These are phyloP conservation scores for Ceratobasidium sp. DNA, from an alignment of 1,284 basidiomycete genomes.

Conservation along the genomic window DNA sequence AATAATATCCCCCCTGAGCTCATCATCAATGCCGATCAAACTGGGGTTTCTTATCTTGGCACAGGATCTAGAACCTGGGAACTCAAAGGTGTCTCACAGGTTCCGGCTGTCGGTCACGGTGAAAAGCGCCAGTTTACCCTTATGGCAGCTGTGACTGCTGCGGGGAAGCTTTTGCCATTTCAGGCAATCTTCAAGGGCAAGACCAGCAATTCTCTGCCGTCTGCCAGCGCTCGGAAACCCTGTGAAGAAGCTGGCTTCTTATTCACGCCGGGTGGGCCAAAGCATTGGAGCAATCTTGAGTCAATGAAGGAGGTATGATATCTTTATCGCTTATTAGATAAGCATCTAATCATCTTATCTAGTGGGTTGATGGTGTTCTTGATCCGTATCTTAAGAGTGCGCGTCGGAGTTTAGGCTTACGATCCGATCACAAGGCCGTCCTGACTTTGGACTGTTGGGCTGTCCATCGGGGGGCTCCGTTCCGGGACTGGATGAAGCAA, in stretches of 20 bases:
- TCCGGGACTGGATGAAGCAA: conserved; percentile 54
- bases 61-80: conserved; percentile 7
- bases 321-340: neutral
- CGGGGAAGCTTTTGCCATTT: neutral
- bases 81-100: neutral
- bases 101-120: neutral
- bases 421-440: conserved; percentile 47
- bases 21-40: conserved; percentile 14
- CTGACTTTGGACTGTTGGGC: conserved; percentile 58
- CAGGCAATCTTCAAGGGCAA: conserved; percentile 26
- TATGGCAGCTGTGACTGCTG: conserved; percentile 2
- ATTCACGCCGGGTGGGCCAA: neutral
- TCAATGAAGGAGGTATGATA: neutral
- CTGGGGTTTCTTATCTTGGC: neutral
- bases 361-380: conserved; percentile 45
- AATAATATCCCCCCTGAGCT: neutral
- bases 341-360: no score
- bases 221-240: neutral
- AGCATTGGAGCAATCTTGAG: conserved; percentile 13
- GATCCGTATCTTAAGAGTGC: conserved; percentile 55
- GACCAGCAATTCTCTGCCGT: neutral
- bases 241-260: neutral
- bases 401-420: conserved; percentile 43
- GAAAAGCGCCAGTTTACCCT: conserved; percentile 35
- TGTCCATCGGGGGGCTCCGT: conserved; percentile 58